Conservation (phyloP, 331 rosid genomes). For the Stylosanthes scabra region DNA sequence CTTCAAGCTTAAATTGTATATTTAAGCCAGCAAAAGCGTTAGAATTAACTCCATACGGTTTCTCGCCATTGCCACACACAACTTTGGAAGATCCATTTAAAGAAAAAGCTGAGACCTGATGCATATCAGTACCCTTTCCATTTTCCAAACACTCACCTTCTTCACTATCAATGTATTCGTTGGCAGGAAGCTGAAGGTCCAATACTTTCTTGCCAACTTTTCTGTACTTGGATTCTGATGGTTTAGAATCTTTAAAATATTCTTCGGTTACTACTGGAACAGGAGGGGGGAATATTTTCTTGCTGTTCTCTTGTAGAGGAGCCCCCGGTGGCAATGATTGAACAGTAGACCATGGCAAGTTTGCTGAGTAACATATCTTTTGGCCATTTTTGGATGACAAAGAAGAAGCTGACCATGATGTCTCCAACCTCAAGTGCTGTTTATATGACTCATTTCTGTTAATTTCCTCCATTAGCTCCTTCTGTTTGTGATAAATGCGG, state of each 20-base stretch:
- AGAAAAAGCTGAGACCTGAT: constrained; percentile 28
- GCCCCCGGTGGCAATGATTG: constrained; percentile 45
- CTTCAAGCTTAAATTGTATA: constrained; percentile 41
- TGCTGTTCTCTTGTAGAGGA: constrained; percentile 49
- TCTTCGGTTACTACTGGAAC: constrained; percentile 45
- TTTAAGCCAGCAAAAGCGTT: constrained; percentile 56
- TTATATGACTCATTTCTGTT: constrained; percentile 51
- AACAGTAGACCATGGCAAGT: constrained; percentile 49
- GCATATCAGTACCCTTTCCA: constrained; percentile 35
- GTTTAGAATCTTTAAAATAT: constrained; percentile 36
- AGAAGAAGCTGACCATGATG: constrained; percentile 50
- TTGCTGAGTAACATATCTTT: constrained; percentile 34
- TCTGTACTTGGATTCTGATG: constrained; percentile 51
- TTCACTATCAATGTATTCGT: constrained; percentile 60
- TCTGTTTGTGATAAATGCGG: constrained; percentile 79
- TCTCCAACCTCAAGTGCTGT: constrained; percentile 42
- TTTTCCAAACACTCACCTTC: constrained; percentile 39
- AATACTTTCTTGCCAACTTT: constrained; percentile 62
- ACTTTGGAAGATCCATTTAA: constrained; percentile 50
- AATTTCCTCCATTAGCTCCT: constrained; percentile 68
- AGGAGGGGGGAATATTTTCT: constrained; percentile 40
- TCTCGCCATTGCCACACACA: constrained; percentile 36
- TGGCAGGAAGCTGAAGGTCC: constrained; percentile 90
- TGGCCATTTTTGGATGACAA: constrained; percentile 18
- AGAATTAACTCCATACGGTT: constrained; percentile 31